Percentiles rank a stretch among this genome's conserved stretches.
phyloP scores from a whole-genome alignment of 108 stramenopile genomes.

The Conticribra weissflogii region DNA sequence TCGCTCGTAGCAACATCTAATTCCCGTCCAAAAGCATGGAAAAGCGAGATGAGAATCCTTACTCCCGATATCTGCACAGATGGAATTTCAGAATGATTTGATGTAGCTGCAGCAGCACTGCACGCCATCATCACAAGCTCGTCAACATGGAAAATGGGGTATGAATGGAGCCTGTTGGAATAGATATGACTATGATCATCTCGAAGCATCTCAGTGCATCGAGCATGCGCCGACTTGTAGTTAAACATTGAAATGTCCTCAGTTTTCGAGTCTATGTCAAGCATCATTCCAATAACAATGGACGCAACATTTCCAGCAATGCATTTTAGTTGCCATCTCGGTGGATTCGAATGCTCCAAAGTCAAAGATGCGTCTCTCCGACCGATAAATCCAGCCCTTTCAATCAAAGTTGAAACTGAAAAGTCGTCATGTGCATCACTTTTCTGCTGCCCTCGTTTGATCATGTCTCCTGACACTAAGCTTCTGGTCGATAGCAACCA shows the following conservation, averaged over 20 bases:
- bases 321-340: slow-evolving; percentile 72
- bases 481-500: slow-evolving; percentile 63
- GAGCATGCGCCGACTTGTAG: slow-evolving; percentile 42
- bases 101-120: slow-evolving; percentile 64
- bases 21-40: slow-evolving; percentile 61
- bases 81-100: slow-evolving; percentile 76
- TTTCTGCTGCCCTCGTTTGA: neutral
- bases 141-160: slow-evolving; percentile 60
- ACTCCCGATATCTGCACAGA: slow-evolving; percentile 68
- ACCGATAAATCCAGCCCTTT: slow-evolving; percentile 39
- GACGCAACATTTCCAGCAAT: slow-evolving; percentile 50
- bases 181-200: slow-evolving; percentile 3
- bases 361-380: slow-evolving; percentile 36
- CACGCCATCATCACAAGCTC: slow-evolving; percentile 66
- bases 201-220: slow-evolving; percentile 33
- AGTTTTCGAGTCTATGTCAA: slow-evolving; percentile 22
- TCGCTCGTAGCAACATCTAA: slow-evolving; percentile 65
- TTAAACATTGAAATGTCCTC: slow-evolving; percentile 52
- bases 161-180: slow-evolving; percentile 24
- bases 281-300: slow-evolving; percentile 46
- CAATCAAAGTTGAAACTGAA: slow-evolving; percentile 41
- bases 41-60: slow-evolving; percentile 51
- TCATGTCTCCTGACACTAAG: slow-evolving; percentile 45
- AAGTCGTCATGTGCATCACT: slow-evolving; percentile 13
- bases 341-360: slow-evolving; percentile 42